phyloP scores from a whole-genome alignment of 2,329 filamentous ascomycete genomes.

The Penicillium sp. region DNA sequence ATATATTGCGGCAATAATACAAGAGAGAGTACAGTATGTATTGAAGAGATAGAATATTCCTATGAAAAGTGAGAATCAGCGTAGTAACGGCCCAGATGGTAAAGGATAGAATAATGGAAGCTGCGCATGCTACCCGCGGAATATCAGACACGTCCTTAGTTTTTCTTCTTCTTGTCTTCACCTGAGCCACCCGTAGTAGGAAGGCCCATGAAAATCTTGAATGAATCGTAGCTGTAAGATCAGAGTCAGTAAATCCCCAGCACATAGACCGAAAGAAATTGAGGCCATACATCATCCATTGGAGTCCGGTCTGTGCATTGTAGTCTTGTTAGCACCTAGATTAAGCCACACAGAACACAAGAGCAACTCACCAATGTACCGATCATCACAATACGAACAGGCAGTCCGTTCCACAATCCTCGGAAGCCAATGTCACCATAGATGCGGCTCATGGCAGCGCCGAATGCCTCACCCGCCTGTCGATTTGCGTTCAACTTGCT shows the following conservation, averaged over 20 bases:
- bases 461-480: constrained; percentile 72
- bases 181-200: constrained; percentile 72
- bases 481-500: constrained; percentile 84
- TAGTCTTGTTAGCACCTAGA: constrained; percentile 16
- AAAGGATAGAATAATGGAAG: background rate
- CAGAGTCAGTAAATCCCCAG: constrained; percentile 22
- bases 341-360: background rate
- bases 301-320: constrained; percentile 62
- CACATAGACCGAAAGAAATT: background rate
- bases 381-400: constrained; percentile 86
- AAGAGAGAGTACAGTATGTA: background rate
- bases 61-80: background rate
- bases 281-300: constrained; percentile 84
- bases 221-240: constrained; percentile 59
- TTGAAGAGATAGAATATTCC: background rate
- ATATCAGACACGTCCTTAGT: background rate
- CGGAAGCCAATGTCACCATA: constrained; percentile 82
- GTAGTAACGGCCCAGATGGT: background rate
- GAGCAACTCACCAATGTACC: constrained; percentile 56
- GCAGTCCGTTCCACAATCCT: constrained; percentile 89
- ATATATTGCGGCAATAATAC: background rate
- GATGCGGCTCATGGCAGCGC: constrained; percentile 71
- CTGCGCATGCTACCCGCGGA: background rate
- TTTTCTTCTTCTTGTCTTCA: constrained; percentile 45
- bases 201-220: constrained; percentile 86